phyloP scores from a whole-genome alignment of 768 basidiomycete genomes.

The Trametes coccinea region DNA sequence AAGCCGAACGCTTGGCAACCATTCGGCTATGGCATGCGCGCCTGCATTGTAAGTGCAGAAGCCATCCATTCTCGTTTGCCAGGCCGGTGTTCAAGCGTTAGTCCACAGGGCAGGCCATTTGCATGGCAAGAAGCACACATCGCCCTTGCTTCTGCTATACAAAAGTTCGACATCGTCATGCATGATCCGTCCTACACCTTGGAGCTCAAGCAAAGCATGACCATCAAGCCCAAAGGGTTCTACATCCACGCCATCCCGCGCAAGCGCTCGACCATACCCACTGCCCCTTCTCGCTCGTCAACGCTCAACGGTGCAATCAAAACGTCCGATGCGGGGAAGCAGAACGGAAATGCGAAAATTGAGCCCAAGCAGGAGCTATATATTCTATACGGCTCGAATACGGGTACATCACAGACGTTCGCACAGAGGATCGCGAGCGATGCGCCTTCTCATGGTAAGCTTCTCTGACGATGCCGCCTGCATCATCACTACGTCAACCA shows the following conservation, averaged over 20 bases:
- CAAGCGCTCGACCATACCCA: slow-evolving; percentile 15
- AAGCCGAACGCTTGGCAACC: slow-evolving; percentile 48
- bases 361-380: slow-evolving; percentile 35
- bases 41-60: slow-evolving; percentile 28
- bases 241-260: slow-evolving; percentile 42
- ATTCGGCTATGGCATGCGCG: slow-evolving; percentile 32
- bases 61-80: too few species aligned
- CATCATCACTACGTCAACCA: neutral
- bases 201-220: slow-evolving; percentile 44
- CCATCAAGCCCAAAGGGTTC: slow-evolving; percentile 48
- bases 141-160: slow-evolving; percentile 41
- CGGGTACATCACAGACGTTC: slow-evolving; percentile 50
- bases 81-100: too few species aligned
- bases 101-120: slow-evolving; percentile 39
- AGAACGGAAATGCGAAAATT: neutral
- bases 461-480: neutral
- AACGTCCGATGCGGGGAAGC: neutral
- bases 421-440: slow-evolving; percentile 45
- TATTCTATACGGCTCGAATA: slow-evolving; percentile 48
- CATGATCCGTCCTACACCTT: slow-evolving; percentile 45
- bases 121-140: slow-evolving; percentile 50
- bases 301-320: slow-evolving; percentile 13
- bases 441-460: slow-evolving; percentile 40
- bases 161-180: slow-evolving; percentile 46
- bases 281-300: slow-evolving; percentile 22